Conservation (phyloP, 306 rosid genomes). For the Quercus suber region DNA sequence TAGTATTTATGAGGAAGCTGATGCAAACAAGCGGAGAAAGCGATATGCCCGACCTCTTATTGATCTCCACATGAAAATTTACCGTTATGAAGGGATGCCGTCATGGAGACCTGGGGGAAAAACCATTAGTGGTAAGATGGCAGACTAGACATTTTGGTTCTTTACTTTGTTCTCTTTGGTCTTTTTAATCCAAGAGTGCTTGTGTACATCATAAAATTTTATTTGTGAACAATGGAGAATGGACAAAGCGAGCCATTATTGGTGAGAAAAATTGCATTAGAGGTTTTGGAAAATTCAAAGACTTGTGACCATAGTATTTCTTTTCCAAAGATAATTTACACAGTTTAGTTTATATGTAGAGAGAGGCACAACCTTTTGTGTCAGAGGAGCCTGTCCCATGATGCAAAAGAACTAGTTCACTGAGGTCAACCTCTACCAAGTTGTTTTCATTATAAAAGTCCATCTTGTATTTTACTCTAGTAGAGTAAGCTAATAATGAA, state of each 20-base stretch:
- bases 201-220: background rate
- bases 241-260: too few species aligned
- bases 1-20: slow-evolving; percentile 93
- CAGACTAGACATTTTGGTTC: slow-evolving; percentile 3
- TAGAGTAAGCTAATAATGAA: background rate
- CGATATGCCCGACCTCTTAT: slow-evolving; percentile 97
- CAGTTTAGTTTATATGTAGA: background rate
- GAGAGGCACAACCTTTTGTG: background rate
- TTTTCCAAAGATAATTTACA: background rate
- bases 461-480: background rate
- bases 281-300: background rate
- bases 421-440: background rate
- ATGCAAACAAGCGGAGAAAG: slow-evolving; percentile 93
- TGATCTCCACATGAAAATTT: slow-evolving; percentile 96
- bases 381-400: background rate
- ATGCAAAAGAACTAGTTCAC: background rate
- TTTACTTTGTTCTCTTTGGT: background rate
- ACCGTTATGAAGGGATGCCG: slow-evolving; percentile 85
- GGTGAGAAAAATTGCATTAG: background rate
- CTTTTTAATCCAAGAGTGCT: background rate
- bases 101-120: slow-evolving; percentile 71
- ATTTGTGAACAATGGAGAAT: too few species aligned
- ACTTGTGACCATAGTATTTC: background rate
- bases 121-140: slow-evolving; percentile 76
- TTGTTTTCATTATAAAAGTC: background rate